Evolutionary conservation across 2,329 filamentous ascomycete genomes (phyloP), one percentile per base, ranked within the genome.

Genomic region (Apiospora sp.): DNA sequence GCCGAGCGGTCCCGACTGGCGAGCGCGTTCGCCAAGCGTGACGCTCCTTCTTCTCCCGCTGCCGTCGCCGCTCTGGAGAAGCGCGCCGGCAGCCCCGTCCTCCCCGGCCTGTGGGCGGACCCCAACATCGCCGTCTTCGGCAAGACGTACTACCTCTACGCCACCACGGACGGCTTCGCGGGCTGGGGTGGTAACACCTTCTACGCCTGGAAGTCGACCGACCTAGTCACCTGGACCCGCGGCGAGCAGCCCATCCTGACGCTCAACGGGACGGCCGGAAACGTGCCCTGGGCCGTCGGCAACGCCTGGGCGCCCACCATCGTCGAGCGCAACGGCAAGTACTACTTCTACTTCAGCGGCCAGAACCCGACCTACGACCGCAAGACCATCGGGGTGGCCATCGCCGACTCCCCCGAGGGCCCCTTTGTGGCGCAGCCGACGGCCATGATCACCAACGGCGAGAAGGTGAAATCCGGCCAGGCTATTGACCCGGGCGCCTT

Each of bases 231-330:
- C 24, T 87, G 86, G 86, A 82, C 80, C 1, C 81, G 83, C 34
- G 79, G 81, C 3, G 76, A 80, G 0, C 69, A 83, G 19, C 84
- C 86, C 0, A 82, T 87, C 75, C 81, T 87, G 27, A 83, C 81
- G 0, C 82, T 87, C 1, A 82, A 87, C 58, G 85, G 85, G n/a
- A 79, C 81, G 0, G 79, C 77, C 34, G 85, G 85, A 14, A 86
- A 91, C 72, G 86, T 92, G 0, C 89, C 90, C 1, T 92, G 91
- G 91, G 90, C 89, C 0, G 87, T 84, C 0, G 91, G 91, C 73
- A 91, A 92, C 76, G 87, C 91, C 4, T 92, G 91, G 91, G 91
- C 91, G 0, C 91, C 91, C 0, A 90, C 91, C 70, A 91, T 91
- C 2, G 88, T 89, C 1, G 81, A 83, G 68, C 89, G 88, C 69